Evolutionary conservation across 352 stramenopile genomes (phyloP).

Genomic region (Phytophthora pini): DNA sequence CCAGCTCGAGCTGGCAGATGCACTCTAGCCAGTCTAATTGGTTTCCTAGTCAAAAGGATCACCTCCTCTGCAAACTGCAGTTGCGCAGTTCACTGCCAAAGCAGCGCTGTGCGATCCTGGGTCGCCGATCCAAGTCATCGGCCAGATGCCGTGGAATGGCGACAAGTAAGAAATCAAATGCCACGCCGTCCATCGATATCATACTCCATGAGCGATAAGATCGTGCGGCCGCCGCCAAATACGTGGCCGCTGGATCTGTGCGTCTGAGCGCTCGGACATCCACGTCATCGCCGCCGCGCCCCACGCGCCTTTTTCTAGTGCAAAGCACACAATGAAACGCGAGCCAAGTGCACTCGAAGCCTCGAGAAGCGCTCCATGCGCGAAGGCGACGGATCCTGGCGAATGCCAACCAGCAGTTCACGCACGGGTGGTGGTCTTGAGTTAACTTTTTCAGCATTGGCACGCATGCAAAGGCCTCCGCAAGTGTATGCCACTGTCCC

Average conservation of each 20-base stretch:
- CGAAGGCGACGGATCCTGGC: conserved; percentile 5
- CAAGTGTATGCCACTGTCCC: background rate
- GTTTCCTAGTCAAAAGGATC: too few species aligned
- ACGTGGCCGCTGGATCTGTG: background rate
- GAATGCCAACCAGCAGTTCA: background rate
- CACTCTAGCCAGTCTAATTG: too few species aligned
- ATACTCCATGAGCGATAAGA: conserved; percentile 4
- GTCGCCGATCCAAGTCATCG: background rate
- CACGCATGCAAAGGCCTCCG: background rate
- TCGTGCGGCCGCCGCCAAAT: background rate
- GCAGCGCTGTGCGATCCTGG: background rate
- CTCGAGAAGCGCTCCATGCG: too few species aligned
- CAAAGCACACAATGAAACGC: conserved; percentile 8
- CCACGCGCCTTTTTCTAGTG: conserved; percentile 1
- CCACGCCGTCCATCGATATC: background rate
- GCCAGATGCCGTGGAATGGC: background rate
- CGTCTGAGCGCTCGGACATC: conserved; percentile 5
- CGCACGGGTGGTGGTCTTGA: background rate
- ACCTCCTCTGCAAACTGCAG: background rate
- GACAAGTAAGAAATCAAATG: background rate
- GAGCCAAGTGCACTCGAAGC: background rate
- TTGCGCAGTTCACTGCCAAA: background rate
- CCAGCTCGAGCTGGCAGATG: too few species aligned
- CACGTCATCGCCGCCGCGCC: conserved; percentile 8
- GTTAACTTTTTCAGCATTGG: conserved; percentile 8